These are phyloP conservation scores for Rhododendron henanense DNA, from an alignment of 148 eudicot species.

Conservation along the genomic window DNA sequence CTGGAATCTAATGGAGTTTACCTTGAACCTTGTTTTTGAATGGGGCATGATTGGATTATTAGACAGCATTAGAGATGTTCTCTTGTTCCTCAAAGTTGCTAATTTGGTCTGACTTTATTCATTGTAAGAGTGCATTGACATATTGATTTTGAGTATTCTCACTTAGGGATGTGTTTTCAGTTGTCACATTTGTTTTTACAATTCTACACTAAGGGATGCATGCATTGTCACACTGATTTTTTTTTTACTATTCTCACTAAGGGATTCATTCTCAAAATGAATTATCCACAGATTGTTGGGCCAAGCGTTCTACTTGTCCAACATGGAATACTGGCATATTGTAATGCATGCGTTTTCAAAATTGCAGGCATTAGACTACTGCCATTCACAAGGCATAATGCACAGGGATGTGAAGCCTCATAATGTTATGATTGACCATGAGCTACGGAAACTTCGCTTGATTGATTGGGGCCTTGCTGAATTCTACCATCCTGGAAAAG, in stretches of 20 bases:
- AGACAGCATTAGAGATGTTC: conserved; percentile 2
- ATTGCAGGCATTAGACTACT: conserved; percentile 37
- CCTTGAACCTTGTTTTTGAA: not conserved
- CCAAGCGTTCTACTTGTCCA: not conserved
- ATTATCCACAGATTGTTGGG: not conserved
- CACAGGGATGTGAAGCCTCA: conserved; percentile 46
- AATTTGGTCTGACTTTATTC: not conserved
- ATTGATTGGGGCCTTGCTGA: conserved; percentile 47
- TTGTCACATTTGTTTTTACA: not conserved
- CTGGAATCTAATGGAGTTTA: not conserved
- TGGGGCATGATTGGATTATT: not conserved
- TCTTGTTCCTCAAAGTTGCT: not conserved
- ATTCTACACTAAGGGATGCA: not conserved
- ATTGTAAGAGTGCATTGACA: not conserved
- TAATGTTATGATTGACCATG: conserved; percentile 47
- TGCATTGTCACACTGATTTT: not conserved
- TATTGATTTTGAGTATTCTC: not conserved
- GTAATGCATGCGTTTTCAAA: not conserved
- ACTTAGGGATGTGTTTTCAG: not conserved
- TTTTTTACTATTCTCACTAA: not conserved
- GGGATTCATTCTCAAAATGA: not conserved
- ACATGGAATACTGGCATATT: not conserved
- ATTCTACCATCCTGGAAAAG: conserved; percentile 39
- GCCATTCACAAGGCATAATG: conserved; percentile 47
- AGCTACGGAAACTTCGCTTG: conserved; percentile 35